Base-by-base conservation (phyloP, 805 yeast genomes). In the Candida morakotiae region DNA sequence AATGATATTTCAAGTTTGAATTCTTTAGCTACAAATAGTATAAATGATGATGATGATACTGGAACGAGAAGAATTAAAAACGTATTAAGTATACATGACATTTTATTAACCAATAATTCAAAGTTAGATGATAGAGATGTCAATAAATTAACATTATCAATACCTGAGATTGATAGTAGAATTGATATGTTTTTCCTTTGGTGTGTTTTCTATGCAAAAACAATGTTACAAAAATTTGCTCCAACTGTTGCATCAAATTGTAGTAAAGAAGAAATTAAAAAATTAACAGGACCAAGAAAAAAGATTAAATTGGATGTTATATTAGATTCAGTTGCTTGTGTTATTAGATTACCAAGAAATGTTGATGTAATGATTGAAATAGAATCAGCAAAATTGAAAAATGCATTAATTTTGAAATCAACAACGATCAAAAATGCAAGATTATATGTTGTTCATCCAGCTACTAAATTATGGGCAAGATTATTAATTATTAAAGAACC, bases 371-470 rank as follows among this genome's bases (percentile, higher is more conserved):
- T 77, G 58, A 35, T 74, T 19, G 81, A 76, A 43, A 34, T 70
- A 3, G 70, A 67, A 40, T 48, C 55, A 8, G 46, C 68, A 14
- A 44, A 45, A 14, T 38, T 63, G 16, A 37, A 49, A 10, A 56
- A 59, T 31, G 52, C 49, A 1, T 42, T 59, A 9, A 47, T 43
- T 3, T 45, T 61, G 13, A 67, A 67, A 4, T 38, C 50, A 10
- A 39, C 62, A 15, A 48, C 47, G 5, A 52, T 71, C n/a, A 55
- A 58, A 24, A 64, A 60, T 36, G 44, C 62, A 14, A 54, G 81
- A 31, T 50, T 75, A 31, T 77, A 71, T 46, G 72, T 76, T 5
- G 55, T 64, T 9, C 77, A 75, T 41, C 81, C 83, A 0, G 58
- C 67, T n/a, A 61, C 71, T 1, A 58, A 61, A 15, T 48, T 49